Evolutionary conservation across 345 rosid species (phyloP).

Genomic region (Reutealis trisperma): DNA sequence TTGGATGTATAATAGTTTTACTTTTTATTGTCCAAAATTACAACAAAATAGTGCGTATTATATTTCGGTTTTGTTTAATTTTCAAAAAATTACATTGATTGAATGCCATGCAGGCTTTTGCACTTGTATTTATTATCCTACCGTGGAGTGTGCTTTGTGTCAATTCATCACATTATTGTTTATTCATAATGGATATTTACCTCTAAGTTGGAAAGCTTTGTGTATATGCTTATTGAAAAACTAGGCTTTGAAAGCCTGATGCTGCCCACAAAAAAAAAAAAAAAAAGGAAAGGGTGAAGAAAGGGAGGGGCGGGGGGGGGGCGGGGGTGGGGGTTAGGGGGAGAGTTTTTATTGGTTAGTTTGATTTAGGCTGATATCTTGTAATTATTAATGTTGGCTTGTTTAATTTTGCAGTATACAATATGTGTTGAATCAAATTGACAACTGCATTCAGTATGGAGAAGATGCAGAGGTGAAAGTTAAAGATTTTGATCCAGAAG

Average conservation of each 20-base stretch:
- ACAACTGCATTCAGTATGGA: constrained; percentile 76
- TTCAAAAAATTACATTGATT: neutral
- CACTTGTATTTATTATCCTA: neutral
- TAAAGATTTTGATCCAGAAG: constrained; percentile 70
- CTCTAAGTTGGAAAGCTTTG: neutral
- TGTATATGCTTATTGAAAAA: neutral
- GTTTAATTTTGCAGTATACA: constrained; percentile 50
- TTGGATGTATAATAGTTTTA: neutral
- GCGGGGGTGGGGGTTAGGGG: too few species aligned
- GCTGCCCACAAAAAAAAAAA: neutral
- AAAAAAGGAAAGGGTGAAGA: too few species aligned
- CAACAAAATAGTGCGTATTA: neutral
- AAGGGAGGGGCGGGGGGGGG: neutral
- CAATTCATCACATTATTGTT: neutral
- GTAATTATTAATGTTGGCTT: neutral
- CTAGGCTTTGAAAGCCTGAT: neutral
- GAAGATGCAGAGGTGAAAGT: constrained; percentile 95
- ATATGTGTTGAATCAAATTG: constrained; percentile 76
- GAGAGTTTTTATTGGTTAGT: neutral
- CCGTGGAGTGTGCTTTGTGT: neutral
- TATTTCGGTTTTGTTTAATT: neutral
- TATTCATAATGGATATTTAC: neutral
- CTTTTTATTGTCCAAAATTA: neutral
- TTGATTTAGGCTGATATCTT: neutral
- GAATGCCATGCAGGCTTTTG: neutral